phyloP scores from a whole-genome alignment of 306 rosid species.

The Fragaria nilgerrensis region DNA sequence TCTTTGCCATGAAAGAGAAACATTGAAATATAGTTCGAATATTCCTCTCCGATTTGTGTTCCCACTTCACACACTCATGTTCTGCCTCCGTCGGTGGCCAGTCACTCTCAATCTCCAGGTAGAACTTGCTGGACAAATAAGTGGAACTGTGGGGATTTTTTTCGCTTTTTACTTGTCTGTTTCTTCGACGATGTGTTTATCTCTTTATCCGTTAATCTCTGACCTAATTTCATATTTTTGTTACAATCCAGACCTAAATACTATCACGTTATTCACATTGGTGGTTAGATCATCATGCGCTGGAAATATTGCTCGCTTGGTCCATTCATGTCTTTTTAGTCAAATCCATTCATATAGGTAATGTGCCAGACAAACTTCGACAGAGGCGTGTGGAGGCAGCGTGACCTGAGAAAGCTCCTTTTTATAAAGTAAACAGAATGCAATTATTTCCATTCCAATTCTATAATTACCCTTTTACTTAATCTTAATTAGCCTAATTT shows the following conservation, averaged over 20 bases:
- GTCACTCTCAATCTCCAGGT: background rate
- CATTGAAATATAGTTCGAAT: background rate
- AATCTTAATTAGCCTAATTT: background rate
- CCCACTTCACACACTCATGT: background rate
- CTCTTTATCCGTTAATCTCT: background rate
- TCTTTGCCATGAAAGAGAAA: background rate
- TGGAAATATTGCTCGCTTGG: background rate
- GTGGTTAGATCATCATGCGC: background rate
- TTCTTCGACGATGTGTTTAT: background rate
- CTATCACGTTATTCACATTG: background rate
- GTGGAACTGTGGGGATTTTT: background rate
- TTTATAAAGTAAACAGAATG: background rate
- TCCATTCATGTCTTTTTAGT: background rate
- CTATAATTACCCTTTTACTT: background rate
- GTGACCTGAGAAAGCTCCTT: background rate
- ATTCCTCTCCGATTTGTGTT: background rate
- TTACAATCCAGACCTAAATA: background rate
- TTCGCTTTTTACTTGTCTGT: background rate
- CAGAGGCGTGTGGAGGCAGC: constrained; percentile 18
- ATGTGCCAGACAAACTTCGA: background rate
- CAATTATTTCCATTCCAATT: constrained; percentile 3
- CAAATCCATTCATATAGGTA: background rate
- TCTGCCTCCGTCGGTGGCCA: background rate
- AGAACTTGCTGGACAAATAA: background rate
- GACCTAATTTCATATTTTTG: background rate